phyloP scores from a whole-genome alignment of 495 filamentous ascomycete genomes.

The Neurospora africana region DNA sequence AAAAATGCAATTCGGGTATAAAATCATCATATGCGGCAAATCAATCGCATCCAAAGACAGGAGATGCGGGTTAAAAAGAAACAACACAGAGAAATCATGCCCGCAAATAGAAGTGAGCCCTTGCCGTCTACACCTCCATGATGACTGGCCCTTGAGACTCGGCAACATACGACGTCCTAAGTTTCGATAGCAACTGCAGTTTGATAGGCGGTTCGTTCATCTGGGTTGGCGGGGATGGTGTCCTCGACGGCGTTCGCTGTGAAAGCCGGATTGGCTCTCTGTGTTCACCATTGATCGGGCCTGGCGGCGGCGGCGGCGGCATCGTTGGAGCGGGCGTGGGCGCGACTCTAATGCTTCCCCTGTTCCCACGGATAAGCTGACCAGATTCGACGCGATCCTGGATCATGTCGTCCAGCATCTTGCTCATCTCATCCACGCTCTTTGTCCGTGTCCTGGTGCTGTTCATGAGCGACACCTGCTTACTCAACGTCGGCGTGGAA shows the following conservation, averaged over 20 bases:
- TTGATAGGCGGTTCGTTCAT: slow-evolving; percentile 20
- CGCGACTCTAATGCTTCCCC: slow-evolving; percentile 45
- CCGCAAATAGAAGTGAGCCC: neutral
- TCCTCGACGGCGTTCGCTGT: neutral
- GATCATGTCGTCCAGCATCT: slow-evolving; percentile 91
- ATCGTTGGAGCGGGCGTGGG: slow-evolving; percentile 9
- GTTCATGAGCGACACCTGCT: slow-evolving; percentile 26
- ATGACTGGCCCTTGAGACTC: slow-evolving; percentile 1
- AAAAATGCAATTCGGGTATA: slow-evolving; percentile 2
- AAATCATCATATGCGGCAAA: neutral
- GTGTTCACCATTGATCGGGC: neutral
- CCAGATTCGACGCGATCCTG: slow-evolving; percentile 69
- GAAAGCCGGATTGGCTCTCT: neutral
- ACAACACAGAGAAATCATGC: neutral
- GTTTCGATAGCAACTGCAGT: slow-evolving; percentile 26
- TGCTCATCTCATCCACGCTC: slow-evolving; percentile 75
- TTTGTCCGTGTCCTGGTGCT: slow-evolving; percentile 41
- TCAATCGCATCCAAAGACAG: neutral
- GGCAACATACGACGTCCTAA: slow-evolving; percentile 18
- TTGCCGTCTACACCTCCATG: neutral
- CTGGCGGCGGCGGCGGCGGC: neutral
- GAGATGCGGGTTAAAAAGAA: slow-evolving; percentile 4
- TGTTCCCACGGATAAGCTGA: slow-evolving; percentile 46
- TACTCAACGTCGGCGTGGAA: slow-evolving; percentile 22
- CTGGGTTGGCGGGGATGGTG: neutral